Conservation (phyloP, 495 filamentous ascomycete genomes). For the Penicillium steckii region DNA sequence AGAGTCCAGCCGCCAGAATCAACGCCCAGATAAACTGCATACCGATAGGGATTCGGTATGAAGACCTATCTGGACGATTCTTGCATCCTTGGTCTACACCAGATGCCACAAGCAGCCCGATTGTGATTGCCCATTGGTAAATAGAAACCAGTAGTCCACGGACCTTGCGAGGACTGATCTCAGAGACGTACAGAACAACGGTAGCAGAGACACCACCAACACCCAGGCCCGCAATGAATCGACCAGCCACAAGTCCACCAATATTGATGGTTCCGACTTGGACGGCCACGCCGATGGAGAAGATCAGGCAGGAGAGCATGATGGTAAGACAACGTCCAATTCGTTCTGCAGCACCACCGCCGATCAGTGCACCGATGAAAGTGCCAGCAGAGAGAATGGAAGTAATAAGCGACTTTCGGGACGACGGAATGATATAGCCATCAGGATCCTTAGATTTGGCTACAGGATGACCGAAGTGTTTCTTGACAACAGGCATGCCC, state of each 20-base stretch:
- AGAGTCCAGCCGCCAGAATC: slow-evolving; percentile 61
- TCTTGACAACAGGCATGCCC: slow-evolving; percentile 51
- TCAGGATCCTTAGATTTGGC: slow-evolving; percentile 12
- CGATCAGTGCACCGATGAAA: slow-evolving; percentile 69
- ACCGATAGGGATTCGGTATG: slow-evolving; percentile 67
- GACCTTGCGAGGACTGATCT: slow-evolving; percentile 57
- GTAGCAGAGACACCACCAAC: slow-evolving; percentile 72
- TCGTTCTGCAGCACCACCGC: slow-evolving; percentile 62
- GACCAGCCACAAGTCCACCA: slow-evolving; percentile 60
- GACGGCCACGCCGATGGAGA: slow-evolving; percentile 60
- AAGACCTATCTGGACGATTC: slow-evolving; percentile 53
- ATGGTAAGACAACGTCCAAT: slow-evolving; percentile 67
- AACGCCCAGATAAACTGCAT: slow-evolving; percentile 68
- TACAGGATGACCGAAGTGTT: slow-evolving; percentile 35
- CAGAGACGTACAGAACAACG: slow-evolving; percentile 70
- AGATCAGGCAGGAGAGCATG: slow-evolving; percentile 61
- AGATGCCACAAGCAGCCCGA: slow-evolving; percentile 68
- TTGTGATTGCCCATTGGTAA: slow-evolving; percentile 70
- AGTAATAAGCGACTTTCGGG: slow-evolving; percentile 56
- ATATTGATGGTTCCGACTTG: slow-evolving; percentile 51
- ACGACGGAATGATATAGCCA: slow-evolving; percentile 17
- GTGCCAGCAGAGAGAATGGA: slow-evolving; percentile 73
- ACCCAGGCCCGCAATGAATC: slow-evolving; percentile 68
- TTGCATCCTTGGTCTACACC: slow-evolving; percentile 68
- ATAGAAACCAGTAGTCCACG: slow-evolving; percentile 64